Base-by-base conservation (phyloP, 2,329 filamentous ascomycete species). In the Boeremia lycopersici region DNA sequence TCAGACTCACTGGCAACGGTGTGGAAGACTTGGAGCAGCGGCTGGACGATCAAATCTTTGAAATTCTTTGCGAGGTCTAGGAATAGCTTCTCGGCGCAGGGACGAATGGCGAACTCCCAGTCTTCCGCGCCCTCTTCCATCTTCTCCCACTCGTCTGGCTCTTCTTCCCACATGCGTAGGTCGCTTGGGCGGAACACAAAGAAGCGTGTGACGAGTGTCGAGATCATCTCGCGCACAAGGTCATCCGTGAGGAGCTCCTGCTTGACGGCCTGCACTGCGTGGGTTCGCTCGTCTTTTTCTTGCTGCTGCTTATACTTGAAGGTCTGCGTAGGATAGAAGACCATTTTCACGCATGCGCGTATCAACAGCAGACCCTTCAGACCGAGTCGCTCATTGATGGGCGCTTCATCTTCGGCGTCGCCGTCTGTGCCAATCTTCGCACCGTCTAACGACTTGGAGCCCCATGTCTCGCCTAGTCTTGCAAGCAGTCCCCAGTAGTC, bases 131-230 rank as follows among this genome's bases (percentile, higher is more conserved):
- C 89, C 67, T 96, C 91, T 78, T 97, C 92, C 66, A 89, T 87
- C 61, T 90, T 88, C 74, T 97, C 93, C 93, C 95, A 99, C 48
- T 96, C 92, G 73, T 99, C 91, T 0, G 93, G 91, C 53, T 96
- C 92, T 69, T 96, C 89, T 70, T 96, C 89, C 95, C 95, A 99
- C 53, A 91, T 89, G 58, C 91, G 87, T 1, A 98, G 83, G 74
- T 99, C 95, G 46, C 86, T 86, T 55, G 89, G 85, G 30, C 91
- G 86, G 73, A 98, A 95, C 33, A 95, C 84, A 71, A 99, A 95
- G 63, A 96, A 91, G 65, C 89, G 88, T 1, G 89, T 91, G 46
- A 99, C 90, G 51, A 96, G 86, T 11, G 88, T 81, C 61, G 95
- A 91, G 71, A 95, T 91, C 63, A 96, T 88, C 61, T 93, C 86